phyloP scores from a whole-genome alignment of 2,329 filamentous ascomycete genomes.

The Monosporascus sp. region DNA sequence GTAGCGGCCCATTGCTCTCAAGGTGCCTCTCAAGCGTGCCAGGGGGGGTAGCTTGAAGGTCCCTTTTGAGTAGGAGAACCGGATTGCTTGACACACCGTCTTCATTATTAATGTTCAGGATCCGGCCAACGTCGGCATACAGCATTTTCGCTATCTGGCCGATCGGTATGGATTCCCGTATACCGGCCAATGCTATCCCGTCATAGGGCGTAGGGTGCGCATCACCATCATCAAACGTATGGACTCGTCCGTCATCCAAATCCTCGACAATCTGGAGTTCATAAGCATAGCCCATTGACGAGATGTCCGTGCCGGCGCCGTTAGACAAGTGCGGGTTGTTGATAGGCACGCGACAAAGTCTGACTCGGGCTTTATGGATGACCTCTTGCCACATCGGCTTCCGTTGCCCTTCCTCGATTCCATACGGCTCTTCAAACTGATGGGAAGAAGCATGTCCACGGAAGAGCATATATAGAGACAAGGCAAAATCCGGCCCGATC shows the following conservation, averaged over 20 bases:
- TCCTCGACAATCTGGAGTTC: constrained; percentile 81
- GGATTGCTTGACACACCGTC: constrained; percentile 65
- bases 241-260: constrained; percentile 53
- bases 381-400: constrained; percentile 90
- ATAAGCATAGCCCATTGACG: constrained; percentile 56
- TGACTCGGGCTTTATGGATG: constrained; percentile 84
- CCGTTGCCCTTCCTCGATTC: constrained; percentile 49
- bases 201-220: constrained; percentile 30
- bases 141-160: constrained; percentile 78
- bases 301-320: constrained; percentile 27
- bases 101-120: constrained; percentile 67
- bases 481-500: constrained; percentile 77
- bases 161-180: constrained; percentile 49
- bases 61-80: constrained; percentile 68
- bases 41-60: constrained; percentile 51
- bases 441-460: constrained; percentile 61
- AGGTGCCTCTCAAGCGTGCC: constrained; percentile 21
- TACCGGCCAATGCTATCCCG: constrained; percentile 37
- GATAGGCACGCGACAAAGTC: constrained; percentile 64
- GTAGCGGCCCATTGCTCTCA: constrained; percentile 42
- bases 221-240: constrained; percentile 34
- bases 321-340: constrained; percentile 4
- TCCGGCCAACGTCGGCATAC: constrained; percentile 85
- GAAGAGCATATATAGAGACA: constrained; percentile 96
- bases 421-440: constrained; percentile 41